Base-by-base conservation (phyloP, 2,329 filamentous ascomycete genomes). In the Microdochium paspali region DNA sequence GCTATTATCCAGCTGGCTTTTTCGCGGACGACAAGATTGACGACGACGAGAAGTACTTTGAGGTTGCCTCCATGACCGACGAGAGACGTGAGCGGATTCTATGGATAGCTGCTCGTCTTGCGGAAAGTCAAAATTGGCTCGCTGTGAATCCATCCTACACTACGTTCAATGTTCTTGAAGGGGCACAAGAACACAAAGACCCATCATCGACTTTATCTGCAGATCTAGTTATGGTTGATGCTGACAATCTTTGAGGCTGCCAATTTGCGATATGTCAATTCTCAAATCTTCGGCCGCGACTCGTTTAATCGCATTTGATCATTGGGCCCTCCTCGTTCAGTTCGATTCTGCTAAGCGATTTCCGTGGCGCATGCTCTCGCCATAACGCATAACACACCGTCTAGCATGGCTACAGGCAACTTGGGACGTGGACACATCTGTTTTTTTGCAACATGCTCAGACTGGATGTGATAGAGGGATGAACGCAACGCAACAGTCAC, bases 11-110 rank as follows among this genome's bases (percentile, higher is more conserved):
- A 0, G 48, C 62, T 0, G 65, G 70, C 1, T 86, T 78, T 77
- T 87, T 87, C 56, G 54, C 59, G 0, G 70, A 72, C 9, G 71
- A 74, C 1, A 73, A 74, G 49, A 70, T 81, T 4, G 82, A 86
- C 24, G 82, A 86, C n/a, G 80, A 84, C 10, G 82, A 86, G 50
- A 76, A 81, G 39, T 74, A 74, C 15, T 75, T 86, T 43, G 83
- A 87, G 55, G 62, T 77, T 0, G 65, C 79, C 0, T 82, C 77
- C 0, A 82, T 82, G 59, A 69, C 68, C 0, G 71, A 73, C 15
- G 67, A 76, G n/a, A 68, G 83, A 5, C 73, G 72, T 28, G 76
- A 80, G 46, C 69, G 83, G 0, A 74, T 83, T 0, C 57, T 86
- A 0, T 83, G 76, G 66, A 61, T 84, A 0, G 80, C 72, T 0